These are phyloP conservation scores for Symbiodinium natans DNA, from an alignment of 73 alveolate species.

Conservation along the genomic window DNA sequence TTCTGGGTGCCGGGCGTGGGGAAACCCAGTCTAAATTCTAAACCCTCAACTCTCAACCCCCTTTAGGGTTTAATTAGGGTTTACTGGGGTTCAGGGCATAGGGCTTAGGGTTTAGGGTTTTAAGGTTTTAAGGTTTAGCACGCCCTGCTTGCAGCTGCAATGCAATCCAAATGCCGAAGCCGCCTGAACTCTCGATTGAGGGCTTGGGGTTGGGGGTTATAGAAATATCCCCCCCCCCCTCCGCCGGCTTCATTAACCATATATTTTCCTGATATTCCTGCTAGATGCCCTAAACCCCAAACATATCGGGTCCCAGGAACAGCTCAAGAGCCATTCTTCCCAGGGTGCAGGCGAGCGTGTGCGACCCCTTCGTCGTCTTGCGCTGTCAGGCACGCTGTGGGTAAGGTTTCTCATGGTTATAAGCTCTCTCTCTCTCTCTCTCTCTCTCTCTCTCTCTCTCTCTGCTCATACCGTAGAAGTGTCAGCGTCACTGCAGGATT, in stretches of 20 bases:
- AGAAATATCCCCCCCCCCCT: too few species aligned
- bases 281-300: neutral
- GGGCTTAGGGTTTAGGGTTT: neutral
- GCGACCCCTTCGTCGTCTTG: slow-evolving; percentile 74
- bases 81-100: neutral
- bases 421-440: neutral
- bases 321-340: neutral
- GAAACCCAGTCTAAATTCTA: neutral
- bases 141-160: too few species aligned
- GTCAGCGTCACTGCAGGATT: too few species aligned
- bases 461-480: too few species aligned
- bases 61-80: neutral
- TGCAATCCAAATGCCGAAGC: too few species aligned
- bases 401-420: neutral
- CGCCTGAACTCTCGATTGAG: too few species aligned
- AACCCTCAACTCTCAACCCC: too few species aligned
- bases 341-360: slow-evolving; percentile 58
- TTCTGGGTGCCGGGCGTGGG: neutral
- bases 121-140: neutral
- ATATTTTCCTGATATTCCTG: too few species aligned
- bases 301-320: too few species aligned
- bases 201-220: too few species aligned
- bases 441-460: too few species aligned
- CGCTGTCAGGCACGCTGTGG: slow-evolving; percentile 11
- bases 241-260: too few species aligned